Base-by-base conservation (phyloP, 2,329 filamentous ascomycete genomes). In the Zasmidium citrigriseum region DNA sequence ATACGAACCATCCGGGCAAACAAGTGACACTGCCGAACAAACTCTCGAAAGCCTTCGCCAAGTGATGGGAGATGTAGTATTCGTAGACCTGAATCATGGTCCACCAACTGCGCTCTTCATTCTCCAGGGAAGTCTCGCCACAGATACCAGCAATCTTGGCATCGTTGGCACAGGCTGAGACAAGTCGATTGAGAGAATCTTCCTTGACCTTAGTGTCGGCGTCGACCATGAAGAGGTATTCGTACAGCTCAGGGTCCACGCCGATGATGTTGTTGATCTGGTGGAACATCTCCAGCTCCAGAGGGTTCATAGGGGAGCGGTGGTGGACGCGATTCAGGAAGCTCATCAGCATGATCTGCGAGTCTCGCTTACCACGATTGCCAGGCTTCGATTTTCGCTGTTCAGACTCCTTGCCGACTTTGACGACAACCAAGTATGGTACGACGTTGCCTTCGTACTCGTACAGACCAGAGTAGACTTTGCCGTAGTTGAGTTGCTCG, bases 71-170 rank as follows among this genome's bases (percentile, higher is more conserved):
- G 72, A 99, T 99, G 76, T 93, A 99, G 81, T 99, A 99, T 76
- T 99, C 95, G 78, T 99, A 99, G 64, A 99, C 95, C 75, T 99
- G 95, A 70, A 99, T 99, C 95, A 99, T 99, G 12, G 95, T 99
- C 91, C 91, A 96, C 92, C 93, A 98, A 69, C 88, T 93, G 66
- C 88, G 85, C 69, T 97, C 91, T 74, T 97, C 93, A 70, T 99
- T 99, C 73, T 97, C 90, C 70, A 99, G 82, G 75, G 89, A 95
- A 1, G 95, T 99, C 75, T 99, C 95, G 72, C 95, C 95, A 74
- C 95, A 99, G 62, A 98, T 97, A 77, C 93, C 95, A 22, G 91
- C 92, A 78, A 99, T 96, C 80, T 96, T 96, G 27, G 91, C 88
- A 73, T 99, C 91, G 70, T 97, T 93, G 66, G 91, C 88, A 77